These are phyloP conservation scores for Bipolaris victoriae DNA, from an alignment of 2,329 filamentous ascomycete genomes.

Conservation along the genomic window DNA sequence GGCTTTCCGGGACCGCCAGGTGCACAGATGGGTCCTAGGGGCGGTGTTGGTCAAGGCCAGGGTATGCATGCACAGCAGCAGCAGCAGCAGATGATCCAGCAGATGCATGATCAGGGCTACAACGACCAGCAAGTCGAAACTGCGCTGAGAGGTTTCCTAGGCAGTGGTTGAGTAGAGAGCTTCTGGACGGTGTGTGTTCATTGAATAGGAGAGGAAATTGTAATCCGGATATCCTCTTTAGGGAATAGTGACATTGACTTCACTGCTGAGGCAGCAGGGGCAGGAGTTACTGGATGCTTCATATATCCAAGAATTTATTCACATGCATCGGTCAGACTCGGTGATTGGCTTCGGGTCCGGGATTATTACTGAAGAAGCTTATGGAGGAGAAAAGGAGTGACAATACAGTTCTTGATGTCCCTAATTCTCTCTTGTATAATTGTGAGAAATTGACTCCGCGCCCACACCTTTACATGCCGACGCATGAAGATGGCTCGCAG, in stretches of 20 bases:
- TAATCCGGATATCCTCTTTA: not conserved
- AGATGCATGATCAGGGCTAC: constrained; percentile 19
- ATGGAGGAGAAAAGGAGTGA: too few relatives aligned
- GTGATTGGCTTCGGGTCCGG: too few relatives aligned
- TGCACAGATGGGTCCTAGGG: constrained; percentile 11
- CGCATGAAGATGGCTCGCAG: too few relatives aligned
- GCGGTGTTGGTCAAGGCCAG: constrained; percentile 5
- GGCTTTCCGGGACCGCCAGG: not conserved
- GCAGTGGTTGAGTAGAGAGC: not conserved
- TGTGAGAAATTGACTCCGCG: too few relatives aligned
- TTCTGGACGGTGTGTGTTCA: not conserved
- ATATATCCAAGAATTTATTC: not conserved
- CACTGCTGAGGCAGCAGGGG: too few relatives aligned
- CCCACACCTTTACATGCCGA: too few relatives aligned
- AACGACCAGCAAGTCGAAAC: constrained; percentile 37
- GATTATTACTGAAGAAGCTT: too few relatives aligned
- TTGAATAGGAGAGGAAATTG: not conserved
- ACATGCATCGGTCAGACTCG: too few relatives aligned
- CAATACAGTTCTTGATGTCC: too few relatives aligned
- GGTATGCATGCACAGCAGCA: constrained; percentile 2
- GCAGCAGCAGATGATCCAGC: constrained; percentile 15
- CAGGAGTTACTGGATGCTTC: not conserved
- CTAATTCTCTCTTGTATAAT: too few relatives aligned
- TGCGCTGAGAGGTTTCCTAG: constrained; percentile 36
- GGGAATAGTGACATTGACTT: not conserved